Percentiles rank a stretch among this genome's conserved stretches.
phyloP scores from a whole-genome alignment of 23 red algal species.

The Gracilaria gracilis region DNA sequence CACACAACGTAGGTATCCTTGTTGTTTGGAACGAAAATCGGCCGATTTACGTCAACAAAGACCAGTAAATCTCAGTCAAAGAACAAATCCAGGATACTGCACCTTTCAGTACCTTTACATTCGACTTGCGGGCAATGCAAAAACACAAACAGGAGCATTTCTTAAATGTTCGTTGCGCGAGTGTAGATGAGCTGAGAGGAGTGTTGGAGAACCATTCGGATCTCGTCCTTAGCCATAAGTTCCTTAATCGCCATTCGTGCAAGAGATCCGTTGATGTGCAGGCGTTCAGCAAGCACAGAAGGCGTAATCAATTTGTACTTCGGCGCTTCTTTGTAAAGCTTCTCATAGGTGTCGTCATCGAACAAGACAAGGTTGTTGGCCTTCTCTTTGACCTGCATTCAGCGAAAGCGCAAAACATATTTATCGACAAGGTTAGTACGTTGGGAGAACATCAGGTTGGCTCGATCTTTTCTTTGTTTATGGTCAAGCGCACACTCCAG shows the following conservation, averaged over 20 bases:
- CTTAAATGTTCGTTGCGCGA: conserved; percentile 88
- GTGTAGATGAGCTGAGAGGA: conserved; percentile 92
- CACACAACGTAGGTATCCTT: no score
- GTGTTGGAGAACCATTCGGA: conserved; percentile 91
- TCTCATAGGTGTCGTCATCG: conserved; percentile 97
- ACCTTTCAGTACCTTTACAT: conserved; percentile 2
- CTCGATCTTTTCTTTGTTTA: neutral
- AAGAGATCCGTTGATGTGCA: conserved; percentile 98
- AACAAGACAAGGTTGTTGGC: conserved; percentile 94
- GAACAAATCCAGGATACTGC: neutral
- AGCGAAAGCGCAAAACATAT: neutral
- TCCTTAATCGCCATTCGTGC: conserved; percentile 96
- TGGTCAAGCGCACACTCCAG: neutral
- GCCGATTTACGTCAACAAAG: no score
- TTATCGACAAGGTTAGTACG: neutral
- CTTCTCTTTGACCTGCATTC: conserved; percentile 90
- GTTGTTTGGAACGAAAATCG: no score
- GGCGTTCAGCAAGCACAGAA: conserved; percentile 92
- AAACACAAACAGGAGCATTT: neutral
- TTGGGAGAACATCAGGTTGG: neutral
- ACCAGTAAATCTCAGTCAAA: neutral
- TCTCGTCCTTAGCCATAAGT: conserved; percentile 94
- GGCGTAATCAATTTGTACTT: conserved; percentile 99
- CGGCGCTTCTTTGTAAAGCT: conserved; percentile 93
- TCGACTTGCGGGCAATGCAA: neutral